phyloP scores from a whole-genome alignment of 495 filamentous ascomycete species.

The Astrocystis sublimbata region DNA sequence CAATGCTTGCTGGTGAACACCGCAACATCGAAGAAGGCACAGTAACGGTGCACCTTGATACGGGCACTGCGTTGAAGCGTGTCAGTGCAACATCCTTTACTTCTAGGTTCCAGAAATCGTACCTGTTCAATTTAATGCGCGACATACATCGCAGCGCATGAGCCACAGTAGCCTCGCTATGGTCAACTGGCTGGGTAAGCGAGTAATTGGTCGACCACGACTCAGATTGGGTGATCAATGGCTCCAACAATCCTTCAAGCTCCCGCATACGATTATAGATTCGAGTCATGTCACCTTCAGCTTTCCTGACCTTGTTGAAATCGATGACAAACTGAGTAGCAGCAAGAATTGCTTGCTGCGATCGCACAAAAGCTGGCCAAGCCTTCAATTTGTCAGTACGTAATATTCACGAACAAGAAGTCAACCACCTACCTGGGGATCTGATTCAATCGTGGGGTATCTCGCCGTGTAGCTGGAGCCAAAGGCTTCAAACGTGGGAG shows the following conservation, averaged over 20 bases:
- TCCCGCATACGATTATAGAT: slow-evolving; percentile 58
- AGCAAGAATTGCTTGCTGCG: slow-evolving; percentile 57
- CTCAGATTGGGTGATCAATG: slow-evolving; percentile 50
- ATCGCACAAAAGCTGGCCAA: slow-evolving; percentile 57
- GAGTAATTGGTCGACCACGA: slow-evolving; percentile 41
- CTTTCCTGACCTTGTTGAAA: slow-evolving; percentile 36
- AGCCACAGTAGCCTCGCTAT: slow-evolving; percentile 48
- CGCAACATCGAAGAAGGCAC: slow-evolving; percentile 61
- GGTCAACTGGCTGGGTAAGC: slow-evolving; percentile 43
- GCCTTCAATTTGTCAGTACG: slow-evolving; percentile 37
- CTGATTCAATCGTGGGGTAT: slow-evolving; percentile 53
- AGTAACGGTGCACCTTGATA: slow-evolving; percentile 62
- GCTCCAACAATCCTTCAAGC: slow-evolving; percentile 53
- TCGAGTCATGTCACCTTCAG: slow-evolving; percentile 46
- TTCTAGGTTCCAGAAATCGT: slow-evolving; percentile 5
- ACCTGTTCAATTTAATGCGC: slow-evolving; percentile 61
- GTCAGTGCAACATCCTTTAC: slow-evolving; percentile 14
- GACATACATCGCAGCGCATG: slow-evolving; percentile 56
- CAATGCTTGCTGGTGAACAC: slow-evolving; percentile 62
- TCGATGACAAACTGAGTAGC: slow-evolving; percentile 57
- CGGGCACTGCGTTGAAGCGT: slow-evolving; percentile 47
- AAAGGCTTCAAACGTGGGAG: slow-evolving; percentile 56
- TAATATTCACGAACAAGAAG: background rate
- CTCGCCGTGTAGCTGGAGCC: slow-evolving; percentile 59
- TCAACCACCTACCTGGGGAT: slow-evolving; percentile 50